Evolutionary conservation across 2,329 filamentous ascomycete species (phyloP), one percentile per base, ranked within the genome.

Genomic region (Beauveria sp.): DNA sequence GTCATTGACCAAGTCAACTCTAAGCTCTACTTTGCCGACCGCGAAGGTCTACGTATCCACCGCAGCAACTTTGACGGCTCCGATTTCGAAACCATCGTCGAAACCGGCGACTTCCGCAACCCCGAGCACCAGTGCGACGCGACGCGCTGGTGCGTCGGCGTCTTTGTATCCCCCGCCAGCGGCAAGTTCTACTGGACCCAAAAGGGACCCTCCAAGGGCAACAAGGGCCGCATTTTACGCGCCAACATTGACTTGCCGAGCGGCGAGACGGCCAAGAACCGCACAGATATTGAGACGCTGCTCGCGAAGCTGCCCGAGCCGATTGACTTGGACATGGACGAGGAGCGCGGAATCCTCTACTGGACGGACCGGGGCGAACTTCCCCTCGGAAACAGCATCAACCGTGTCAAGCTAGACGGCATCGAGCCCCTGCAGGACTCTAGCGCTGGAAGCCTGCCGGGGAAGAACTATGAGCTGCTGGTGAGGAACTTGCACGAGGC

Each of bases 291-390:
- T 31, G 73, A 76, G 56, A 66, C 72, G 2, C 61, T 86, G 1
- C 67, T 80, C 4, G 67, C 75, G 4, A 67, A 69, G 1, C 70
- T 85, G 9, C 82, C 83, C 0, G 83, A 86, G 67, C 80, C 81
- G 0, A 82, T 87, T 62, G 83, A 87, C 65, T 70, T 87, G 0
- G 82, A 84, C 38, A 66, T 86, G 1, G 81, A 86, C 18, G 74
- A 76, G 14, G 70, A 73, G 0, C 67, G 68, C 3, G 68, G 75
- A 31, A 72, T 69, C 1, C 71, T 87, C 28, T 87, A 83, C 69
- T 87, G 84, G 84, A 85, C 84, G 0, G 84, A 87, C 65, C 74
- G 84, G 0, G 85, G 84, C 4, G 84, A 87, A 64, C 69, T 80
- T 1, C 83, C 83, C 0, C 67, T 70, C 9, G 84, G 84, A 0